Percentiles rank a stretch among this genome's conserved stretches.
phyloP scores from a whole-genome alignment of 345 rosid genomes.

The Durio zibethinus region DNA sequence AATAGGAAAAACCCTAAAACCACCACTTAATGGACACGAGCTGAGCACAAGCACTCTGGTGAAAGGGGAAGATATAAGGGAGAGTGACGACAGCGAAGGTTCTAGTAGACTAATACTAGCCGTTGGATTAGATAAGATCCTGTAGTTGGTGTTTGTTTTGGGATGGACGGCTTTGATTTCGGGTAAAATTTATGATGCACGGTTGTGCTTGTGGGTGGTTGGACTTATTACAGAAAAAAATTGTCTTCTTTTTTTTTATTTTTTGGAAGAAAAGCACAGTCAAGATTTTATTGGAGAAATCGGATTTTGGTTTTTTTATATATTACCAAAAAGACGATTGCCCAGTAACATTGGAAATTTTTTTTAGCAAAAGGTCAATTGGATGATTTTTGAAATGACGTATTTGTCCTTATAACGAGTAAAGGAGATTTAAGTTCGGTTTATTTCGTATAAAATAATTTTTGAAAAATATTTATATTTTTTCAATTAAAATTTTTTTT shows the following conservation, averaged over 20 bases:
- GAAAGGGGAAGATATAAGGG: constrained; percentile 21
- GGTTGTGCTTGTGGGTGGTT: constrained; percentile 17
- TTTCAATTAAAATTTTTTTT: too few species aligned
- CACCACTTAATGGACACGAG: constrained; percentile 41
- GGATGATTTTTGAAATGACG: neutral
- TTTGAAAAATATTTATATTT: too few species aligned
- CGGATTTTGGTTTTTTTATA: neutral
- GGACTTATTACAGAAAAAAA: neutral
- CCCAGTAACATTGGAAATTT: constrained; percentile 13
- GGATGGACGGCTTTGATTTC: constrained; percentile 26
- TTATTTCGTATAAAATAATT: too few species aligned
- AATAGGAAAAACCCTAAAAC: neutral
- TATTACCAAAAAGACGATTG: constrained; percentile 12
- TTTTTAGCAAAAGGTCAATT: neutral
- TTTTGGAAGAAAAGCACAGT: neutral
- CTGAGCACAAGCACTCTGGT: constrained; percentile 35
- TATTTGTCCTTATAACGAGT: neutral
- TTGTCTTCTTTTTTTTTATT: neutral
- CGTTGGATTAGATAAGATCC: constrained; percentile 41
- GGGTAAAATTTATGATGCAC: constrained; percentile 3
- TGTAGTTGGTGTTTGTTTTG: constrained; percentile 27
- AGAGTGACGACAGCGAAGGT: constrained; percentile 32
- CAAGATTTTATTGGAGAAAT: neutral
- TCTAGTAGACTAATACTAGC: constrained; percentile 38
- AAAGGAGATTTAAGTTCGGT: neutral